Base-by-base conservation (phyloP, 257 asterid species). In the Solanum dulcamara region DNA sequence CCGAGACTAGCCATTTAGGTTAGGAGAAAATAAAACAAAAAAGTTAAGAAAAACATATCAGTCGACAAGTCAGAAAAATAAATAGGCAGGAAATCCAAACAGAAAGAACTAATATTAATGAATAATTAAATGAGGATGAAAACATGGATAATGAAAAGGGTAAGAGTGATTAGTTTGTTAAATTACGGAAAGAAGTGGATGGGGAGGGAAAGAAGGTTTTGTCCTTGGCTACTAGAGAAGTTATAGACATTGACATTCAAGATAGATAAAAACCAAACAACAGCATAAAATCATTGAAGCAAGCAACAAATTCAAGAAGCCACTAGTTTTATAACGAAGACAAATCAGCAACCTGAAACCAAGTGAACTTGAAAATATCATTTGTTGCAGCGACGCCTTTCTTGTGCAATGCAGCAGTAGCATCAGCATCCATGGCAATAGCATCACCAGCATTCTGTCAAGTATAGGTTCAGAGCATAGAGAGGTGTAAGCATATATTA, bases 371-470 rank as follows among this genome's bases (percentile, higher is more conserved):
- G 86, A 89, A 94, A 20, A 91, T 83, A 86, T 97, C 99, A 83
- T 95, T 93, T 55, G 99, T 97, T 26, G 95, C 83, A 87, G 92
- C 85, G 84, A 97, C 66, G 84, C 96, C 95, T 90, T 90, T 94
- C 90, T 93, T 92, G 89, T 88, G 98, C 92, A 97, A 86, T 28
- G 93, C 87, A 79, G 99, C 87, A 24, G 96, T 94, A 81, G 98
- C 99, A 85, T 97, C 99, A 86, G 98, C 99, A 87, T 97, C 98
- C 99, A 97, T 91, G 87, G 84, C 91, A 72, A 97, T 92, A 71
- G 88, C 87, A 86, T 94, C 94, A 88, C 96, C 98, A 84, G 92
- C 90, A 87, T 91, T 97, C 99, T 96, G 90, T 62, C 74, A 85
- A 83, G 72, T 46, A 57, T 60, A 40, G 44, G 66, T 57, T 66